Evolutionary conservation across 2,329 filamentous ascomycete species (phyloP), one percentile per base, ranked within the genome.

Genomic region (Nakataea oryzae): DNA sequence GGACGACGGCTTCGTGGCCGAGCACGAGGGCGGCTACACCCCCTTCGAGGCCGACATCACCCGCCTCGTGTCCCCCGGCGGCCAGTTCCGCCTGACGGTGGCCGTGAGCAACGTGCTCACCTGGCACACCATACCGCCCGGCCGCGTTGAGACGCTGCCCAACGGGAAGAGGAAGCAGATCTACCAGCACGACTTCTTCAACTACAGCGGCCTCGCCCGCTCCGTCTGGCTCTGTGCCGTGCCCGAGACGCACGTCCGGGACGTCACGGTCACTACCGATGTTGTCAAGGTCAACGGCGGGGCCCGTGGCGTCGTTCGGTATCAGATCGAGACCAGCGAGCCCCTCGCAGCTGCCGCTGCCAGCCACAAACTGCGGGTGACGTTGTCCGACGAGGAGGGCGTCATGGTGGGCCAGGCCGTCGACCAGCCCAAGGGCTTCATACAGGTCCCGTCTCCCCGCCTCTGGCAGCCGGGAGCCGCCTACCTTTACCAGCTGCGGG

Each of bases 161-260:
- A 62, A 63, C 34, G 68, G 69, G 9, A 68, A 63, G 47, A 64
- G 62, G 14, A 64, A 64, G 21, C 68, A 72, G 62, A 59, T 61
- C 11, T 71, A 71, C 30, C 66, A 69, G 47, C 69, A 72, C 61
- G 70, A 71, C 61, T 73, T 72, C 55, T 71, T 67, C 61, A 73
- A 73, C 61, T 71, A 71, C 55, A 59, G 66, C 2, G 71, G 71
- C 17, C 64, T 72, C 24, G 65, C 68, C 1, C 67, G 71, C 1
- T 73, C 71, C 0, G 64, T 72, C 3, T 71, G 64, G 63, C 50
- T 72, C 1, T 72, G 67, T 32, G 65, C 63, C 13, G 67, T 71
- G 2, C 69, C 70, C 11, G 27, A 50, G 0, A 61, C 64, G 2
- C 65, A 61, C 24, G 64, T 72, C 50, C 55, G 63, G 21, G 70